These are phyloP conservation scores for Acacia acuminata DNA, from an alignment of 306 rosid genomes.

Conservation along the genomic window DNA sequence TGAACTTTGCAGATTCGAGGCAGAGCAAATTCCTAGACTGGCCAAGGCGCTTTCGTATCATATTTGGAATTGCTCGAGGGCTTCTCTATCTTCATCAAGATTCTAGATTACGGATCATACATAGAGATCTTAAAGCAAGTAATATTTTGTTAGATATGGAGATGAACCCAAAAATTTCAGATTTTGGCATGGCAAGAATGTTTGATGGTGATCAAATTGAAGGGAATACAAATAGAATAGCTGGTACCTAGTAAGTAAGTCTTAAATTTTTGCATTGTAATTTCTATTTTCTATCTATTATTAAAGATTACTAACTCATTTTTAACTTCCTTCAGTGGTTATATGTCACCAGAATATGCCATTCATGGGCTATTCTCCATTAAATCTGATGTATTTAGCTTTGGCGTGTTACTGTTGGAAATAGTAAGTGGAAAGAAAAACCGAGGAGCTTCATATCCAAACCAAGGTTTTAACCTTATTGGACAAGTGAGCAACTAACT, in stretches of 20 bases:
- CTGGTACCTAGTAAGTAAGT: slow-evolving; percentile 36
- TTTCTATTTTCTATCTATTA: not conserved
- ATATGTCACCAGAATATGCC: slow-evolving; percentile 37
- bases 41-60: slow-evolving; percentile 32
- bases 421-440: not conserved
- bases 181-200: slow-evolving; percentile 36
- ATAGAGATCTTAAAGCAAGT: slow-evolving; percentile 43
- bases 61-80: slow-evolving; percentile 38
- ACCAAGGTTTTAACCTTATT: not conserved
- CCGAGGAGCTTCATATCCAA: not conserved
- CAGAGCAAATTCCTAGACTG: slow-evolving; percentile 17
- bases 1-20: slow-evolving; percentile 15
- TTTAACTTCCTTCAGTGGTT: slow-evolving; percentile 15
- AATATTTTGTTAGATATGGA: slow-evolving; percentile 32
- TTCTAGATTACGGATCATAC: slow-evolving; percentile 41
- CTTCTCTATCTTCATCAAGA: slow-evolving; percentile 48
- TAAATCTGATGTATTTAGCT: slow-evolving; percentile 25
- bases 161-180: slow-evolving; percentile 37
- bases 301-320: not conserved
- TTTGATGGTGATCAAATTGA: slow-evolving; percentile 26
- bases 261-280: not conserved
- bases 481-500: not conserved
- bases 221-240: slow-evolving; percentile 28
- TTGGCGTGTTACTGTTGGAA: not conserved
- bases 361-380: slow-evolving; percentile 19